Evolutionary conservation across 768 basidiomycete genomes (phyloP).

Genomic region (Gloeopeniophorella convolvens): DNA sequence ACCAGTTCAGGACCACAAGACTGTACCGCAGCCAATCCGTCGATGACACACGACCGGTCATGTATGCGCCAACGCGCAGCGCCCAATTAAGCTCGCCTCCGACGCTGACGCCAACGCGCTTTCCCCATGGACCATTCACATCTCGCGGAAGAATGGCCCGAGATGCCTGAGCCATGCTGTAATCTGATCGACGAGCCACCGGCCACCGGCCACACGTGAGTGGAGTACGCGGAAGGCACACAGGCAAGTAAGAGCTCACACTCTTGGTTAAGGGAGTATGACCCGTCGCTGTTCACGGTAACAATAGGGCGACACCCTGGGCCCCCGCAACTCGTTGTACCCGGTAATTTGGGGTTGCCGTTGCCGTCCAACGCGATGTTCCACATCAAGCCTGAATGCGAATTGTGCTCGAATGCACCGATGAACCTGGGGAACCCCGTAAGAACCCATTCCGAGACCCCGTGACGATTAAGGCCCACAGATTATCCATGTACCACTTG

Average conservation of each 20-base stretch:
- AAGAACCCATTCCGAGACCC: conserved; percentile 23
- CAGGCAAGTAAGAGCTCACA: conserved; percentile 49
- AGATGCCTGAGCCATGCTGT: conserved; percentile 70
- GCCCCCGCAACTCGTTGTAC: conserved; percentile 54
- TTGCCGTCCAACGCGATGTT: conserved; percentile 59
- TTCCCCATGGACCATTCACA: conserved; percentile 56
- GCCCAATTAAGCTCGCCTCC: conserved; percentile 51
- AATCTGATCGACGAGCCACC: no score
- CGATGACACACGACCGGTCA: conserved; percentile 47
- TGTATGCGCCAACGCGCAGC: conserved; percentile 58
- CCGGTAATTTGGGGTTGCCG: conserved; percentile 60
- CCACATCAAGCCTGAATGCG: conserved; percentile 61
- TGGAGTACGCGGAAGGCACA: no score
- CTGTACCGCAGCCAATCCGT: conserved; percentile 60
- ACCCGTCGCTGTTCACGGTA: conserved; percentile 57
- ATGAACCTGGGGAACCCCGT: conserved; percentile 29
- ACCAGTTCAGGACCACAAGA: conserved; percentile 71
- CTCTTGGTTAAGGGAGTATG: conserved; percentile 65
- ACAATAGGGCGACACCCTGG: conserved; percentile 61
- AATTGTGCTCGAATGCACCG: conserved; percentile 35
- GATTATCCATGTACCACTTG: conserved; percentile 65
- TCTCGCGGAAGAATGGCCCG: no score
- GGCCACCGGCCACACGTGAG: no score
- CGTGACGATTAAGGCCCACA: conserved; percentile 36
- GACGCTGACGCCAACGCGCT: conserved; percentile 59